These are phyloP conservation scores for Sesbania bispinosa DNA, from an alignment of 306 rosid genomes.

Conservation along the genomic window DNA sequence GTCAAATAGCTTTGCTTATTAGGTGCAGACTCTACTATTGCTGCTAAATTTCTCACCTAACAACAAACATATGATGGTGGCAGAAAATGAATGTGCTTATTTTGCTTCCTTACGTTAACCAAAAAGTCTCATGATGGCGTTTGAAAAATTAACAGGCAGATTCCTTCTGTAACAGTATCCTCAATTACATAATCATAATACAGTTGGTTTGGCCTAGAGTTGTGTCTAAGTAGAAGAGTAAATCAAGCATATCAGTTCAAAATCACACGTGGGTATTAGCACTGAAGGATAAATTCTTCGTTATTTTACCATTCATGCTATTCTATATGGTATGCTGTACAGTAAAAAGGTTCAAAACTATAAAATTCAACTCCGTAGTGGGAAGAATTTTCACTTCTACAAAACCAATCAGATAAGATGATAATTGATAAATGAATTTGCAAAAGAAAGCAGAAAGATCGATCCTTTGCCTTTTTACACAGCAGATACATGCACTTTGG, in stretches of 20 bases:
- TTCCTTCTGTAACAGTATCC: neutral
- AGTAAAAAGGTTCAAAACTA: neutral
- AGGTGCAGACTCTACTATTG: neutral
- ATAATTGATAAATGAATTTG: neutral
- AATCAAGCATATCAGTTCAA: slow-evolving; percentile 11
- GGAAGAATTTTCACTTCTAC: neutral
- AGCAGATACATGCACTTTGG: neutral
- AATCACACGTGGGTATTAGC: neutral
- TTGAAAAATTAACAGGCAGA: slow-evolving; percentile 6
- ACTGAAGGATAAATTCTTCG: neutral
- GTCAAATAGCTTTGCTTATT: too few relatives aligned
- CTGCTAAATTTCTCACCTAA: slow-evolving; percentile 26
- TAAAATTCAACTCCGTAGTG: neutral
- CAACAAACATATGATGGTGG: neutral
- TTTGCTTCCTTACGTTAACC: slow-evolving; percentile 28
- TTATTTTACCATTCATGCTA: neutral
- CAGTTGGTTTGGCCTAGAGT: neutral
- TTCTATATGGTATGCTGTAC: slow-evolving; percentile 18
- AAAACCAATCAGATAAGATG: neutral
- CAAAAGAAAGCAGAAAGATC: neutral
- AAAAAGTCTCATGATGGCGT: neutral
- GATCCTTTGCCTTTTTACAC: neutral
- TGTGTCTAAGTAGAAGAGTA: neutral
- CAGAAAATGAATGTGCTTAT: neutral
- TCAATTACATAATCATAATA: neutral